Evolutionary conservation across 306 rosid genomes (phyloP).

Genomic region (Hippophae tibetana): DNA sequence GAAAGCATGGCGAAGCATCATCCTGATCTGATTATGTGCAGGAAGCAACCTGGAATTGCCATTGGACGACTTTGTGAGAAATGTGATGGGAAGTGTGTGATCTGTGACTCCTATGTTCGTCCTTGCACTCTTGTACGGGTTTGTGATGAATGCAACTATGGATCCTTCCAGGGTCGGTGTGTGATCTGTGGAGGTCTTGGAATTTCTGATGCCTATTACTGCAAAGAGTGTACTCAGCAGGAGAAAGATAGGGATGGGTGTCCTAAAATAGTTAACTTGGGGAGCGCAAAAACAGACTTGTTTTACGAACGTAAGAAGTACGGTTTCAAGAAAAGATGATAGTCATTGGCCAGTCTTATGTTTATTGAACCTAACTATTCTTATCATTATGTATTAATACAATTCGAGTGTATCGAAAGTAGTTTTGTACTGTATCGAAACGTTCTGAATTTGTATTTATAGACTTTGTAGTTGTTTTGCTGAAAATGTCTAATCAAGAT

Average conservation of each 20-base stretch:
- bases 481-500: too few species aligned
- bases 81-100: slow-evolving; percentile 82
- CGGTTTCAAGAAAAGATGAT: slow-evolving; percentile 85
- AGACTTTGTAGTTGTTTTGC: too few species aligned
- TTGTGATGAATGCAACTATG: slow-evolving; percentile 78
- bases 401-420: neutral
- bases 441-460: too few species aligned
- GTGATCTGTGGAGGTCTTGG: slow-evolving; percentile 91
- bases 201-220: slow-evolving; percentile 85
- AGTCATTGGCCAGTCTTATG: neutral
- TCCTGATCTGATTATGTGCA: slow-evolving; percentile 87
- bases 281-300: slow-evolving; percentile 76
- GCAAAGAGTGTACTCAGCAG: slow-evolving; percentile 96
- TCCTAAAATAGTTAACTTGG: slow-evolving; percentile 88
- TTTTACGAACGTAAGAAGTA: slow-evolving; percentile 90
- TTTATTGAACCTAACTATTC: neutral
- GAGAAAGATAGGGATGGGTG: slow-evolving; percentile 95
- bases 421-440: too few species aligned
- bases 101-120: slow-evolving; percentile 78
- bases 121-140: slow-evolving; percentile 90
- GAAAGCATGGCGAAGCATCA: slow-evolving; percentile 71
- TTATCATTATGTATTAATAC: neutral
- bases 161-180: slow-evolving; percentile 74
- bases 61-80: slow-evolving; percentile 79
- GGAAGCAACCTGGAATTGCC: slow-evolving; percentile 84